phyloP scores from a whole-genome alignment of 2,329 filamentous ascomycete species.

The Penicillium sp. region DNA sequence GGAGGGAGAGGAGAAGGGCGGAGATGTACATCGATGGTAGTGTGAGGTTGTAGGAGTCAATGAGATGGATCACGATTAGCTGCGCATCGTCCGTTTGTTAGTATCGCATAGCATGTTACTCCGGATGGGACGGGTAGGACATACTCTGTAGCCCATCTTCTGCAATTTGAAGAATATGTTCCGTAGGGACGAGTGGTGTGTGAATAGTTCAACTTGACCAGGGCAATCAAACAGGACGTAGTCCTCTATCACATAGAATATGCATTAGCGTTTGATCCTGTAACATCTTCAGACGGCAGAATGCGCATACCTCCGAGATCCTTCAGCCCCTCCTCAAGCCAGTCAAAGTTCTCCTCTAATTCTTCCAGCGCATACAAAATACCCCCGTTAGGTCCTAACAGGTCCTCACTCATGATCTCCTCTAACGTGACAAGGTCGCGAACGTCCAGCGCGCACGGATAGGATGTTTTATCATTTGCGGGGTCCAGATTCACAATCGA shows the following conservation, averaged over 20 bases:
- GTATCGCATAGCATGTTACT: no score
- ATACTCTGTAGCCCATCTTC: slow-evolving; percentile 63
- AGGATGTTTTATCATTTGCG: slow-evolving; percentile 85
- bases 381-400: slow-evolving; percentile 83
- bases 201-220: slow-evolving; percentile 93
- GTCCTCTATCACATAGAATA: slow-evolving; percentile 59
- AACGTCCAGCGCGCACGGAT: slow-evolving; percentile 83
- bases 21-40: slow-evolving; percentile 91
- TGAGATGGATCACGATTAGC: slow-evolving; percentile 87
- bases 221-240: slow-evolving; percentile 95
- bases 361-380: slow-evolving; percentile 91
- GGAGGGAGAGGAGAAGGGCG: slow-evolving; percentile 80
- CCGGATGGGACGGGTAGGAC: no score
- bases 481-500: slow-evolving; percentile 94
- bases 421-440: slow-evolving; percentile 81
- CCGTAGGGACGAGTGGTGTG: slow-evolving; percentile 81
- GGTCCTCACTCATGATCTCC: slow-evolving; percentile 86
- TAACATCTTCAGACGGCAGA: no score
- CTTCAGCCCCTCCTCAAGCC: slow-evolving; percentile 73
- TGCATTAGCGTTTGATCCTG: no score
- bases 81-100: no score
- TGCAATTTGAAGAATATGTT: slow-evolving; percentile 87
- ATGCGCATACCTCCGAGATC: slow-evolving; percentile 57
- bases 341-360: slow-evolving; percentile 85
- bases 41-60: slow-evolving; percentile 87